Evolutionary conservation across 345 rosid genomes (phyloP).

Genomic region (Theobroma cacao): DNA sequence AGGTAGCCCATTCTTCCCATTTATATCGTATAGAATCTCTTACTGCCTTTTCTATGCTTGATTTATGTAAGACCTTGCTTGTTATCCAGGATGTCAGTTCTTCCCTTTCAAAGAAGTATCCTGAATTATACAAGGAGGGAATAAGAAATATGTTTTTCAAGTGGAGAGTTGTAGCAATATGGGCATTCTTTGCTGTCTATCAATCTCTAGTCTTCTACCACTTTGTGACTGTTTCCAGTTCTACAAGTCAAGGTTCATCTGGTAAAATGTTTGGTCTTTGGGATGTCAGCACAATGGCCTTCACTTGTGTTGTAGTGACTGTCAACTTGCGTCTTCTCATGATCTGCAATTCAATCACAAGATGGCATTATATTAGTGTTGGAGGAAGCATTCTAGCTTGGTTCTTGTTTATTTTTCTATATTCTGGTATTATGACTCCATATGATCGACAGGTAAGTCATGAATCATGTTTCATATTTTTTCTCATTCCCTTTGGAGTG

Average conservation of each 20-base stretch:
- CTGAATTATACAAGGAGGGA: constrained; percentile 93
- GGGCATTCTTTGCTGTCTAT: constrained; percentile 87
- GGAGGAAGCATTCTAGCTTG: constrained; percentile 93
- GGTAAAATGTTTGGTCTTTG: constrained; percentile 90
- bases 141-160: constrained; percentile 76
- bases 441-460: constrained; percentile 36
- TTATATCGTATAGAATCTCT: background rate
- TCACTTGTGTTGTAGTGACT: constrained; percentile 89
- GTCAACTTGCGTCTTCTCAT: constrained; percentile 92
- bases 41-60: background rate
- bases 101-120: constrained; percentile 91
- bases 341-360: constrained; percentile 91
- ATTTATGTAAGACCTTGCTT: background rate
- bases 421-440: constrained; percentile 51
- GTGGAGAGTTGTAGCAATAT: constrained; percentile 85
- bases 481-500: background rate
- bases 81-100: constrained; percentile 86
- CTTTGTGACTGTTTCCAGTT: constrained; percentile 61
- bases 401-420: constrained; percentile 72
- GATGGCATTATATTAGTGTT: constrained; percentile 84
- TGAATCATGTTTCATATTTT: background rate
- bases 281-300: constrained; percentile 98
- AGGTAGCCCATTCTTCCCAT: constrained; percentile 46
- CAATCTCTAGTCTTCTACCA: constrained; percentile 83
- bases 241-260: constrained; percentile 57